Evolutionary conservation across 257 asterid species (phyloP).

Genomic region (Solanum gandarillasii): DNA sequence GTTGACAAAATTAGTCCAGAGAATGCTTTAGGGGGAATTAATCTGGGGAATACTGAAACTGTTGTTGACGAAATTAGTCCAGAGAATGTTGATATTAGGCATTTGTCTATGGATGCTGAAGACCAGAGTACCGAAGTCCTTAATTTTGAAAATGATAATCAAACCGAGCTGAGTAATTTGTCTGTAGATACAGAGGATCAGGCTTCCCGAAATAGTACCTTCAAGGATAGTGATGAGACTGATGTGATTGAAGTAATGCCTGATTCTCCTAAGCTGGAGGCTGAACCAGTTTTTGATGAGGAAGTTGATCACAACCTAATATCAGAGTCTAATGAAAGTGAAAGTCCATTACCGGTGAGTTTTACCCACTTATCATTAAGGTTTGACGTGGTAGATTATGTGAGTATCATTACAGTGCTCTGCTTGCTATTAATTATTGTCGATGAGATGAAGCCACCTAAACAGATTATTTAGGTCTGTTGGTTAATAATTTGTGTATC

Average conservation of each 20-base stretch:
- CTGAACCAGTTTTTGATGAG: constrained; percentile 22
- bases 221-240: constrained; percentile 16
- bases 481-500: not conserved
- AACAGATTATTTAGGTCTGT: not conserved
- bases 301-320: constrained; percentile 13
- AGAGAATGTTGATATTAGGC: not conserved
- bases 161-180: not conserved
- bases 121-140: not conserved
- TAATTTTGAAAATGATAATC: not conserved
- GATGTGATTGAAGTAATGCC: constrained; percentile 7
- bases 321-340: constrained; percentile 16
- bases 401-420: not conserved
- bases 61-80: not conserved
- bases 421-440: not conserved
- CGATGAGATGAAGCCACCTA: not conserved
- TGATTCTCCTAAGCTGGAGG: constrained; percentile 17
- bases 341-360: constrained; percentile 31
- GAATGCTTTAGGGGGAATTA: not conserved
- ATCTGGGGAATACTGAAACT: constrained; percentile 2
- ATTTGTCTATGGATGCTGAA: not conserved
- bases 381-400: not conserved
- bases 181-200: constrained; percentile 10
- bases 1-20: too few species aligned
- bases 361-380: not conserved
- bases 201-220: constrained; percentile 1